These are phyloP conservation scores for Nelumbo lutea DNA, from an alignment of 164 flowering plant species.

Conservation along the genomic window DNA sequence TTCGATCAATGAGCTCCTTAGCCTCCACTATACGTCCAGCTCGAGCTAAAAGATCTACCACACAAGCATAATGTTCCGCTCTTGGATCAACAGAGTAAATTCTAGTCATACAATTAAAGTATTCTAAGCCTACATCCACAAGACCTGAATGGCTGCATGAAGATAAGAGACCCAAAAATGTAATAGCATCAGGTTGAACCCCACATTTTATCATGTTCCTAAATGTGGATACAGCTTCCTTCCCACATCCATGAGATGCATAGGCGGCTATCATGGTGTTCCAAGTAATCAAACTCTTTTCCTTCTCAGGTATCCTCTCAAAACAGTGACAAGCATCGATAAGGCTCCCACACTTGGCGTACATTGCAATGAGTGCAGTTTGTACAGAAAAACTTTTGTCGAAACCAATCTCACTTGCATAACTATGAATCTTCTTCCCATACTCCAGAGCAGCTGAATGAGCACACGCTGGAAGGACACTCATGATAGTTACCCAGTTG, in stretches of 20 bases:
- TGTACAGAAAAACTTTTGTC: slow-evolving; percentile 27
- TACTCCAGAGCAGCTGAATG: slow-evolving; percentile 33
- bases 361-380: slow-evolving; percentile 42
- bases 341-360: slow-evolving; percentile 44
- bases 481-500: not conserved
- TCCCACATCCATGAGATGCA: not conserved
- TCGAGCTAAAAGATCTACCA: too few relatives aligned
- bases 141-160: not conserved
- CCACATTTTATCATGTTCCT: not conserved
- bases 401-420: slow-evolving; percentile 27
- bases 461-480: not conserved
- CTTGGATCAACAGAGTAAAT: too few relatives aligned
- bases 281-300: slow-evolving; percentile 22
- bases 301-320: slow-evolving; percentile 16
- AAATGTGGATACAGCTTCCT: not conserved
- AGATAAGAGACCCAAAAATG: not conserved
- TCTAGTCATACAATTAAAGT: too few relatives aligned
- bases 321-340: slow-evolving; percentile 31
- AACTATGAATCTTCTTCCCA: slow-evolving; percentile 34
- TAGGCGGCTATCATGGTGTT: not conserved
- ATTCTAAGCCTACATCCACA: too few relatives aligned
- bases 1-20: too few relatives aligned
- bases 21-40: too few relatives aligned
- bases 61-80: too few relatives aligned
- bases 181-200: not conserved